Evolutionary conservation across 768 basidiomycete species (phyloP).

Genomic region (Clitopilus passeckerianus): DNA sequence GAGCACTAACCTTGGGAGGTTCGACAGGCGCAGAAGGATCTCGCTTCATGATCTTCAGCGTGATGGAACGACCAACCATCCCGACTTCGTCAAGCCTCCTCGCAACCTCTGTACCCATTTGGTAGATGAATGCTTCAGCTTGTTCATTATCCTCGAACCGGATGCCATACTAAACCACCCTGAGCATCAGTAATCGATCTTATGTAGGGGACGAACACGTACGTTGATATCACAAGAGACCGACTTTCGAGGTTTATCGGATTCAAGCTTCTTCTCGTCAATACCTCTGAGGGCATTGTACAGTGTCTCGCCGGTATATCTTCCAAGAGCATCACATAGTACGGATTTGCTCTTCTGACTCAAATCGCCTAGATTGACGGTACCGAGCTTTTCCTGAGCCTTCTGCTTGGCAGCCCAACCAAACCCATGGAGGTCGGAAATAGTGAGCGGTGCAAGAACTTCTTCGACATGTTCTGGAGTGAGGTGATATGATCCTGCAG

Average conservation of each 20-base stretch:
- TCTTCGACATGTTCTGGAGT: conserved; percentile 40
- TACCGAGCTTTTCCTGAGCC: conserved; percentile 74
- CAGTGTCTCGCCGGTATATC: conserved; percentile 76
- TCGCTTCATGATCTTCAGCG: conserved; percentile 86
- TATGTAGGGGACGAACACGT: conserved; percentile 47
- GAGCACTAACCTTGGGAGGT: conserved; percentile 69
- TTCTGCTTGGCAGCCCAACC: conserved; percentile 74
- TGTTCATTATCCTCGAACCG: conserved; percentile 82
- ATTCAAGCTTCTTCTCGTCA: conserved; percentile 76
- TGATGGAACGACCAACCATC: conserved; percentile 71
- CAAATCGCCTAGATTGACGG: conserved; percentile 65
- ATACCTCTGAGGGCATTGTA: conserved; percentile 82
- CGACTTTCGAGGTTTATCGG: conserved; percentile 82
- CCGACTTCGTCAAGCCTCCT: conserved; percentile 62
- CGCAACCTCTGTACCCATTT: conserved; percentile 76
- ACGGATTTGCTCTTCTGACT: conserved; percentile 54
- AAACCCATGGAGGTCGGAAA: conserved; percentile 85
- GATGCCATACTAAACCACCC: conserved; percentile 75
- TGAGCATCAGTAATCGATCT: background rate
- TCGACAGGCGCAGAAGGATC: conserved; percentile 85
- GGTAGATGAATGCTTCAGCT: conserved; percentile 71
- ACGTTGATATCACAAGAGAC: conserved; percentile 96
- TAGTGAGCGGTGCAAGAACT: conserved; percentile 63
- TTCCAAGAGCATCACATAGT: conserved; percentile 74
- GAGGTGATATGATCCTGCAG: conserved; percentile 82